Base-by-base conservation (phyloP, 2,329 filamentous ascomycete species). In the Dryadomyces quercus-mongolicae region DNA sequence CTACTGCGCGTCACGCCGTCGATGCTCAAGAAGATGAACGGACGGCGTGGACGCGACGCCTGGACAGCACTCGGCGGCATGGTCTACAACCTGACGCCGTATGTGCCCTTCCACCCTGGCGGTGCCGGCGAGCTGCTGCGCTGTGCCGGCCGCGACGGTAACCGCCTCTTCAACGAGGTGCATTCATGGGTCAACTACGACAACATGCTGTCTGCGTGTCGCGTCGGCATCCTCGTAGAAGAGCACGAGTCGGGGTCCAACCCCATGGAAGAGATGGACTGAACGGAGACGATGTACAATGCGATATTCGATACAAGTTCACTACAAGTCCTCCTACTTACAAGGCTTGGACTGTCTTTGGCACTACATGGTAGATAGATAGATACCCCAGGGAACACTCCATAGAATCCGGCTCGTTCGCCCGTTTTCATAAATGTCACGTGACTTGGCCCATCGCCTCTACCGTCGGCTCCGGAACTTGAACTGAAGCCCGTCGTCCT, bases 81-180 rank as follows among this genome's bases (percentile, higher is more conserved):
- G 63, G 92, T 97, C 31, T 98, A 97, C 71, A 97, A 97, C 64
- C 84, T 98, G 55, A 85, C 85, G 0, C 89, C 92, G 0, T 98
- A 97, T 65, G 66, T 90, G 40, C 83, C 86, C 1, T 98, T 90
- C 65, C 93, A 98, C 67, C 93, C 93, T 0, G 93, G 93, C 21
- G 93, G 88, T 9, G 80, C 85, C 61, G 81, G 82, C 5, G 87
- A 94, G 70, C 67, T 93, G 58, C 68, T 86, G 67, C 72, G 80
- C 36, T 76, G 74, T 38, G 83, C 83, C 0, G 83, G 75, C 0
- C 70, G 75, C 55, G 82, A 86, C 63, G 82, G 77, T 40, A 83
- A 77, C 2, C 74, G 72, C 63, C 62, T 86, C 55, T 86, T 86
- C 66, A 78, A 76, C 9, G 80, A 85, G 68, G 73, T 85, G 9